phyloP scores from a whole-genome alignment of 2,329 filamentous ascomycete genomes.

The Botrytis galanthina region DNA sequence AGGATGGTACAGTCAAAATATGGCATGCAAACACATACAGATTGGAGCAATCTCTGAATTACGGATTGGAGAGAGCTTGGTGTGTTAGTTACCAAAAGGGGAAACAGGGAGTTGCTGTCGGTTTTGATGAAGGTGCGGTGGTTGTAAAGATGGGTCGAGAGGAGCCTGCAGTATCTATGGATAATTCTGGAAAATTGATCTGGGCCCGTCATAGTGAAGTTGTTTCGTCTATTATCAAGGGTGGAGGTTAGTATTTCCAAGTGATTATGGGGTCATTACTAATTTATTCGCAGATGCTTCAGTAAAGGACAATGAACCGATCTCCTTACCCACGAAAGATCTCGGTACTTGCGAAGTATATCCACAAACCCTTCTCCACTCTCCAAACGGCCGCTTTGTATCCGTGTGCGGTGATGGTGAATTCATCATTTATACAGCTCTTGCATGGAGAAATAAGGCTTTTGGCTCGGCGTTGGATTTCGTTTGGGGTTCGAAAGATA shows the following conservation, averaged over 20 bases:
- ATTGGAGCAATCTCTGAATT: conserved; percentile 92
- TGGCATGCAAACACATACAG: conserved; percentile 99
- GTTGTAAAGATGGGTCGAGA: conserved; percentile 97
- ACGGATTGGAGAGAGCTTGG: conserved; percentile 94
- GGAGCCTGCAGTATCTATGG: conserved; percentile 97
- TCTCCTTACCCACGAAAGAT: conserved; percentile 87
- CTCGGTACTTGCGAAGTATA: conserved; percentile 96
- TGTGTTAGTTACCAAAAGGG: conserved; percentile 95
- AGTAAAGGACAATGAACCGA: conserved; percentile 84
- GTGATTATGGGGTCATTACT: conserved; percentile 26
- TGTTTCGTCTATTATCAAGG: conserved; percentile 91
- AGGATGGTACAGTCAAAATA: conserved; percentile 95
- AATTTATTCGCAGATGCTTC: conserved; percentile 58
- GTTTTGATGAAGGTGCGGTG: conserved; percentile 96
- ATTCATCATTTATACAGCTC: conserved; percentile 97
- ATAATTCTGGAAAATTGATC: conserved; percentile 89
- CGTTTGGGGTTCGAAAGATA: conserved; percentile 94
- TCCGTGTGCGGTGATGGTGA: conserved; percentile 93
- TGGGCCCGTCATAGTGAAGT: conserved; percentile 96
- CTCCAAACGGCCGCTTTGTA: conserved; percentile 89
- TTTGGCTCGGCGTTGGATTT: conserved; percentile 96
- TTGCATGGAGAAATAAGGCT: conserved; percentile 95
- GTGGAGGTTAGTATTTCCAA: conserved; percentile 54
- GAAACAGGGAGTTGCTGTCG: conserved; percentile 90
- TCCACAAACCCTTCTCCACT: conserved; percentile 89